Evolutionary conservation across 1,139 yeast genomes (phyloP), one percentile per base, ranked within the genome.

Genomic region (Nakaseomyces kungkrabaensis): DNA sequence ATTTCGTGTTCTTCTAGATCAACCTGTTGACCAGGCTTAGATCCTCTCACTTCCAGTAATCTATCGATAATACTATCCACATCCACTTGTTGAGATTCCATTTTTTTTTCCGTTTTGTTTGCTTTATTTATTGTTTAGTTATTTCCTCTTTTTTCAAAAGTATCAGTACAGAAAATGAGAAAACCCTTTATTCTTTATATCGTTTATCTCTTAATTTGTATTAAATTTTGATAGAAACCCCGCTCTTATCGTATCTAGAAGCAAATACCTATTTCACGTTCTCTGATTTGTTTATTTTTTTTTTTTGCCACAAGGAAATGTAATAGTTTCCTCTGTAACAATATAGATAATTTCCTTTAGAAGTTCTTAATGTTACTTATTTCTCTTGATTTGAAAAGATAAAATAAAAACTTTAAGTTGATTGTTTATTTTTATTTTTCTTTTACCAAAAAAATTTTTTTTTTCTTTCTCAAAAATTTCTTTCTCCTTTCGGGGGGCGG

Each of bases 1-100:
- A 92, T 92, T 72, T 92, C 98, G 68, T 81, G 88, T 70, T 92
- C 98, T 60, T 85, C 86, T 55, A 92, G 77, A 55, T 89, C 88
- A 47, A 92, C 98, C 68, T 89, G 97, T 69, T 88, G 90, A 46
- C 98, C 98, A 26, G 98, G 98, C 70, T 97, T 83, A 56, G 96
- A 87, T 56, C 98, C 98, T 72, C 98, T 82, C 50, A 92, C 98
- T 70, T 92, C 98, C 62, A 92, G 77, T 66, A 92, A 79, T 76
- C 97, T 82, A 73, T 92, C 97, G 69, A 92, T 94, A 65, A 92
- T 90, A 63, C 96, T 88, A 70, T 92, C 98, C 66, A 92, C 86
- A 68, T 92, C 97, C 51, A 95, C 96, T 71, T 90, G 95, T 68
- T 79, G 89, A 66, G 81, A 67, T 55, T 70, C 73, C 68, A 65